Conservation (phyloP, 2,329 filamentous ascomycete species). For the Xylaria polymorpha region DNA sequence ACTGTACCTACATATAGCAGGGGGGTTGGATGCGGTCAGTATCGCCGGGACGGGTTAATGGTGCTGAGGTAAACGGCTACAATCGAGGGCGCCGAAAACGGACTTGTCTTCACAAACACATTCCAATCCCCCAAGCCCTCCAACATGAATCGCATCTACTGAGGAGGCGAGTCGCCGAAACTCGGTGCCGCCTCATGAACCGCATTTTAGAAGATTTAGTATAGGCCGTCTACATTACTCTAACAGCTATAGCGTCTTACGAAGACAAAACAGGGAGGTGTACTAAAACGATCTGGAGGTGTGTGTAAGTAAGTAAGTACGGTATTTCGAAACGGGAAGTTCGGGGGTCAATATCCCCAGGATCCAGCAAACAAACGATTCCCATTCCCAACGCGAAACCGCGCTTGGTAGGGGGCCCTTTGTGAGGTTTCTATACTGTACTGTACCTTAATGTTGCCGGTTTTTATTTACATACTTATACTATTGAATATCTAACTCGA, state of each 20-base stretch:
- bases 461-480: too few relatives aligned
- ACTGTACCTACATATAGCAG: constrained; percentile 5
- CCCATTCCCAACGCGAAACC: not conserved
- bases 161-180: constrained; percentile 22
- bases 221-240: constrained; percentile 19
- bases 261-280: not conserved
- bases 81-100: constrained; percentile 32
- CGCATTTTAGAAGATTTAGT: not conserved
- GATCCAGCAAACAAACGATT: constrained; percentile 3
- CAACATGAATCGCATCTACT: constrained; percentile 28
- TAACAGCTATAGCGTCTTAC: not conserved
- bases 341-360: too few relatives aligned
- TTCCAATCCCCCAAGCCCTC: constrained; percentile 1
- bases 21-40: constrained; percentile 18
- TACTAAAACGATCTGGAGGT: not conserved
- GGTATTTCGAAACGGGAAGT: constrained; percentile 1
- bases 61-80: constrained; percentile 3
- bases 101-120: constrained; percentile 17
- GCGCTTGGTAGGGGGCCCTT: not conserved
- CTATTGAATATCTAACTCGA: not conserved
- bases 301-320: not conserved
- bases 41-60: constrained; percentile 15
- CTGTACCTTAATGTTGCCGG: not conserved
- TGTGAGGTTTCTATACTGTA: not conserved
- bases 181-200: constrained; percentile 22